Conservation (phyloP, 208 protist species). For the Giardia muris region DNA sequence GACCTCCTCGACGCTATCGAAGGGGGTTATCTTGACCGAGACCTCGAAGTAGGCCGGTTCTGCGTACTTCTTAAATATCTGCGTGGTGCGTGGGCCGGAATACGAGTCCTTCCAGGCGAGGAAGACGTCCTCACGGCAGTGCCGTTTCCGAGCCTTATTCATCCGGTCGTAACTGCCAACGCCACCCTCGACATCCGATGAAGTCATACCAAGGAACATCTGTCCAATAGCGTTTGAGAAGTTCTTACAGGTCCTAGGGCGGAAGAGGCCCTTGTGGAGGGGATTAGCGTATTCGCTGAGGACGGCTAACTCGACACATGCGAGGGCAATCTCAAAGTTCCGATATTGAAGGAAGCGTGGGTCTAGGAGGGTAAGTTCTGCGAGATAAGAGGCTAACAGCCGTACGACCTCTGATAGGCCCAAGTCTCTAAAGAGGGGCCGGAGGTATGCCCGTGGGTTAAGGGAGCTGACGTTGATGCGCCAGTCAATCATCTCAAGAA, state of each 20-base stretch:
- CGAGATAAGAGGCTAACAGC: neutral
- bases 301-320: slow-evolving; percentile 13
- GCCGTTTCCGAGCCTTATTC: neutral
- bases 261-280: neutral
- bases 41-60: slow-evolving; percentile 6
- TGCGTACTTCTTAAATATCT: slow-evolving; percentile 26
- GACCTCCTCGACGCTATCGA: neutral
- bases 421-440: slow-evolving; percentile 10
- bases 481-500: slow-evolving; percentile 19
- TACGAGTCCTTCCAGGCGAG: neutral
- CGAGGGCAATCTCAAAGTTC: neutral
- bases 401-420: neutral
- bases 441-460: neutral
- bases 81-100: neutral
- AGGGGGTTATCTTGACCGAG: neutral
- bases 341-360: neutral
- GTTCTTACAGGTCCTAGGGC: neutral
- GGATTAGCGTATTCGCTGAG: neutral
- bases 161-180: neutral
- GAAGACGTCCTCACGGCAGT: neutral
- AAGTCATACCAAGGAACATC: neutral
- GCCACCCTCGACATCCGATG: neutral
- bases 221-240: neutral
- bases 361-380: slow-evolving; percentile 19
- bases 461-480: neutral